Evolutionary conservation across 176 grass and related monocot species (phyloP).

Genomic region (Avena insularis): DNA sequence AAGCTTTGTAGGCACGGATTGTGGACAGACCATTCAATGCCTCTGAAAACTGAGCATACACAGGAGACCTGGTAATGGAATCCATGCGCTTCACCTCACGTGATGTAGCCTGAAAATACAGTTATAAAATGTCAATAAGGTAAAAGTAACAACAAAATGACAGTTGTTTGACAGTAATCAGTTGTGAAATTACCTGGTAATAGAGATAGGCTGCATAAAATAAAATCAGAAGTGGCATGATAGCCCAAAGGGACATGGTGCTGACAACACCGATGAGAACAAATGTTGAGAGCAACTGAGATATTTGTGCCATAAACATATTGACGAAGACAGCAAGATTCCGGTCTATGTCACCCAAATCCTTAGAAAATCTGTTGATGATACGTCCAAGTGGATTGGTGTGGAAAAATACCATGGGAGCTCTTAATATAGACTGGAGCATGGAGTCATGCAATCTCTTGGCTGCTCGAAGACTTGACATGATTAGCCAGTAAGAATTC

Average conservation of each 20-base stretch:
- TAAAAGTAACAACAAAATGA: constrained; percentile 32
- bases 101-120: constrained; percentile 73
- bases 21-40: constrained; percentile 97
- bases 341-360: constrained; percentile 91
- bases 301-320: constrained; percentile 94
- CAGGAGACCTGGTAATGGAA: constrained; percentile 95
- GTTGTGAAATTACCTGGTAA: constrained; percentile 82
- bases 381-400: constrained; percentile 98
- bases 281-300: constrained; percentile 94
- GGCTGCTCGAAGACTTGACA: constrained; percentile 82
- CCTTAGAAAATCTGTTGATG: constrained; percentile 99
- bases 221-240: constrained; percentile 95
- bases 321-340: constrained; percentile 88
- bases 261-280: constrained; percentile 96
- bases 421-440: constrained; percentile 97
- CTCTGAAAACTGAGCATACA: constrained; percentile 97
- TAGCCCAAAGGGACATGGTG: constrained; percentile 96
- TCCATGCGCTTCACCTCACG: constrained; percentile 96
- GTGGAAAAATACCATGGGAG: constrained; percentile 98
- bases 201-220: constrained; percentile 95
- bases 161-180: constrained; percentile 24
- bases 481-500: constrained; percentile 90
- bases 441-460: constrained; percentile 91
- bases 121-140: constrained; percentile 42
- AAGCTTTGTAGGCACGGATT: constrained; percentile 96